These are phyloP conservation scores for Stereum hirsutum DNA, from an alignment of 1,284 basidiomycete species.

Conservation along the genomic window DNA sequence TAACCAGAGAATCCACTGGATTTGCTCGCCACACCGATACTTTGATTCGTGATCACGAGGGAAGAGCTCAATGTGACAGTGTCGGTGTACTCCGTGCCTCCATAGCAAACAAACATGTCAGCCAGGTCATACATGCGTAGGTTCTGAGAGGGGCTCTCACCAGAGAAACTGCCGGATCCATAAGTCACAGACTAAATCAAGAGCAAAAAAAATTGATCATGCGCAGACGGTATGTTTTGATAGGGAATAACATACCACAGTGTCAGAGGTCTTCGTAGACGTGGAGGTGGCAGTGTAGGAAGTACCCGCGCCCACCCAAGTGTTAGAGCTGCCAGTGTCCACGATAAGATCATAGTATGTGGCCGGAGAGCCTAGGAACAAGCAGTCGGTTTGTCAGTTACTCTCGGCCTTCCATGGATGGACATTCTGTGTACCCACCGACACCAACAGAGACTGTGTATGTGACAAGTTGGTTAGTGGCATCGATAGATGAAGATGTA, in stretches of 20 bases:
- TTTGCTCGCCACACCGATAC: constrained; percentile 45
- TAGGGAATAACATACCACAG: constrained; percentile 27
- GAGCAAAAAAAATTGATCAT: not conserved
- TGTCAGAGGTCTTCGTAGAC: constrained; percentile 23
- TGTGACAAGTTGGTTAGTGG: constrained; percentile 26
- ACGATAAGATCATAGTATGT: constrained; percentile 30
- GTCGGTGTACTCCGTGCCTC: constrained; percentile 36
- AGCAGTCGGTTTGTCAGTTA: too few species aligned
- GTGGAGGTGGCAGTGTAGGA: constrained; percentile 40
- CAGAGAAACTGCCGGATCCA: constrained; percentile 43
- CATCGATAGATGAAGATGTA: too few species aligned
- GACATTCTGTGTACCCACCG: too few species aligned
- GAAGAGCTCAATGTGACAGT: constrained; percentile 21
- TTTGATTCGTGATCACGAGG: constrained; percentile 32
- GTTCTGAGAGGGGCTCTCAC: constrained; percentile 16
- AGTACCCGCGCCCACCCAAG: constrained; percentile 53
- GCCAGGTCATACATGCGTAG: too few species aligned
- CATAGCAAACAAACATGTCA: too few species aligned
- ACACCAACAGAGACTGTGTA: constrained; percentile 25
- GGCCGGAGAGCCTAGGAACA: constrained; percentile 51
- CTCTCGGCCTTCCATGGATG: too few species aligned
- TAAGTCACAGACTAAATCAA: constrained; percentile 35
- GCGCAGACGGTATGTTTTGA: not conserved
- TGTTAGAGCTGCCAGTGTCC: constrained; percentile 39
- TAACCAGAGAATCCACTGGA: constrained; percentile 29